These are phyloP conservation scores for Glarea lozoyensis DNA, from an alignment of 495 filamentous ascomycete genomes.

Conservation along the genomic window DNA sequence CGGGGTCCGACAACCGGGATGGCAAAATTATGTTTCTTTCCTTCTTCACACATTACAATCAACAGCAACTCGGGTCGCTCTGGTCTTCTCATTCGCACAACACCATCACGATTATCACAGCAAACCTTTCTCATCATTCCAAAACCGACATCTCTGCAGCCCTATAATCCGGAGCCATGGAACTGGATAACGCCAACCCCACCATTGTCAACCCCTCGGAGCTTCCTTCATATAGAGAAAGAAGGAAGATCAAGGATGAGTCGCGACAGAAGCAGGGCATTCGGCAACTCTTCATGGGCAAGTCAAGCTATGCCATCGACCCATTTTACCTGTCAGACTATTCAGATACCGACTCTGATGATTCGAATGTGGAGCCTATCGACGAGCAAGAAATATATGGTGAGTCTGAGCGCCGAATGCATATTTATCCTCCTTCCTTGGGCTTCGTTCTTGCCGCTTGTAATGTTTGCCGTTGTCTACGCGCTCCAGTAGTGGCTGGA, in stretches of 20 bases:
- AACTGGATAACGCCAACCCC: conserved; percentile 81
- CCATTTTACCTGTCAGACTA: conserved; percentile 19
- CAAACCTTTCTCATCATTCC: too few relatives aligned
- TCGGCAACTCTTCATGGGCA: conserved; percentile 9
- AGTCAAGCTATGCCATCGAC: conserved; percentile 14
- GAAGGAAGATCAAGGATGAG: conserved; percentile 33
- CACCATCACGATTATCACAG: too few relatives aligned
- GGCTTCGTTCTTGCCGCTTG: not conserved
- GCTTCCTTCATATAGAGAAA: conserved; percentile 57
- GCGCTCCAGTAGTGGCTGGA: too few relatives aligned
- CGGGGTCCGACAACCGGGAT: too few relatives aligned
- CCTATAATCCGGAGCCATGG: conserved; percentile 3
- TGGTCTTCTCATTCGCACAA: too few relatives aligned
- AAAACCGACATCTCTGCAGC: too few relatives aligned
- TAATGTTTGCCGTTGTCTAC: not conserved
- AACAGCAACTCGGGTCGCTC: too few relatives aligned
- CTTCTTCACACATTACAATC: too few relatives aligned
- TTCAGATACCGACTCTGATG: conserved; percentile 40
- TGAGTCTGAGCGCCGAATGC: too few relatives aligned
- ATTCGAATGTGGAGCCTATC: conserved; percentile 66
- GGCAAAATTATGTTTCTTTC: too few relatives aligned
- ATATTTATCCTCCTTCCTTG: not conserved
- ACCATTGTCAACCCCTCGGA: conserved; percentile 86
- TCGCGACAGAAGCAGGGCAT: conserved; percentile 7
- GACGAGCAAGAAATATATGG: conserved; percentile 96